Evolutionary conservation across 495 filamentous ascomycete genomes (phyloP), one percentile per base, ranked within the genome.

Genomic region (Aspergillus ostianus): DNA sequence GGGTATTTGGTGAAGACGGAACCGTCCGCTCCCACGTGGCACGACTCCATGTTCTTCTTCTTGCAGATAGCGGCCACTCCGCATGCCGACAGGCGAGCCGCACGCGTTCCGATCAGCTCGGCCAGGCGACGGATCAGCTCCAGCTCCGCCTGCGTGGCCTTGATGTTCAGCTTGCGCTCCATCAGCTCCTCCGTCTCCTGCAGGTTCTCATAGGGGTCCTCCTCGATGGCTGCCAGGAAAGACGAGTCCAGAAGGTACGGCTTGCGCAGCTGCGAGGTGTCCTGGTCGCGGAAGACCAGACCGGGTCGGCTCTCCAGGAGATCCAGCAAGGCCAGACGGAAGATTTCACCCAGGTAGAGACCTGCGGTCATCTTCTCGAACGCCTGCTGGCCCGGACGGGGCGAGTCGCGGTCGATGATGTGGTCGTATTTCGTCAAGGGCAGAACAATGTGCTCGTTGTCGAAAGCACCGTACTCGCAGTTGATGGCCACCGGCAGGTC

Each of bases 361-460:
- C 93, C 93, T 0, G 93, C 93, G 67, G 97, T 92, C 89, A 97
- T 97, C 81, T 98, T 98, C 78, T 98, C 93, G 70, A 96, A 98
- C 13, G 90, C 84, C 77, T 98, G 93, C 75, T 98, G 93, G 61
- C 92, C 93, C 9, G 93, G 93, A 15, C 93, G 91, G 18, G 93
- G 93, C 7, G 93, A 97, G 68, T 93, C 90, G 61, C 90, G 87
- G 81, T 98, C 93, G 64, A 98, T 90, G 68, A 90, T 85, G 59
- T 89, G 77, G 71, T 98, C 93, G 53, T 85, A 87, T 53, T 85
- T 86, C 21, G 93, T 97, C 32, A 90, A 88, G 17, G 94, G 95
- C 19, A 98, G 87, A 51, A 98, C 89, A 55, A 89, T 80, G 76
- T 93, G 89, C 75, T 98, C 93, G 74, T 97, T 98, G 77, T 98